Percentiles rank a stretch among this genome's conserved stretches.
These are phyloP conservation scores for Papiliotrema flavescens DNA, from an alignment of 1,284 basidiomycete species.

Conservation along the genomic window DNA sequence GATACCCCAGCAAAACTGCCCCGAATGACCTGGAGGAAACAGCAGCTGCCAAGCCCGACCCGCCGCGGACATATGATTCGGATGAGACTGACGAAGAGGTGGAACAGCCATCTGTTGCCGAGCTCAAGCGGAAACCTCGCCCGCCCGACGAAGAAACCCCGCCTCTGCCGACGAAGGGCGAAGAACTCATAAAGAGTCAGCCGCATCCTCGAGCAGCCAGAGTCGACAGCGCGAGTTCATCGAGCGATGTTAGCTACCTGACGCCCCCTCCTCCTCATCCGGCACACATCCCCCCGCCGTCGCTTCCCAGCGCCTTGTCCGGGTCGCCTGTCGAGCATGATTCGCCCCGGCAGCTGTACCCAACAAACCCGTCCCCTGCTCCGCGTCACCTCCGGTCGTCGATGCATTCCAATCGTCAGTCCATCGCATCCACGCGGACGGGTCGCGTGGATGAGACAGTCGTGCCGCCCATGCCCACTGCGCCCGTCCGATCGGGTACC, in stretches of 20 bases:
- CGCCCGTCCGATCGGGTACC: background rate
- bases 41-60: too few species aligned
- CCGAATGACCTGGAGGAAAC: too few species aligned
- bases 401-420: background rate
- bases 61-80: too few species aligned
- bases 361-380: background rate
- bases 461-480: background rate
- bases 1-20: background rate
- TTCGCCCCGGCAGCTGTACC: background rate
- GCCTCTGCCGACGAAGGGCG: background rate
- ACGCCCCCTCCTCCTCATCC: constrained; percentile 1
- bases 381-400: background rate
- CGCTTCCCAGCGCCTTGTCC: background rate
- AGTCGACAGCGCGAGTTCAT: background rate
- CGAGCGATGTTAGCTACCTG: background rate
- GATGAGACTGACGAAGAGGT: too few species aligned
- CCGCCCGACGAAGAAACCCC: background rate
- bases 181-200: background rate
- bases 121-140: too few species aligned
- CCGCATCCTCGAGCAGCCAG: background rate
- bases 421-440: background rate
- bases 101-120: too few species aligned
- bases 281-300: background rate
- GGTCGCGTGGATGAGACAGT: background rate
- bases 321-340: background rate